Conservation (phyloP, 352 stramenopile species). For the Phytophthora litchii region DNA sequence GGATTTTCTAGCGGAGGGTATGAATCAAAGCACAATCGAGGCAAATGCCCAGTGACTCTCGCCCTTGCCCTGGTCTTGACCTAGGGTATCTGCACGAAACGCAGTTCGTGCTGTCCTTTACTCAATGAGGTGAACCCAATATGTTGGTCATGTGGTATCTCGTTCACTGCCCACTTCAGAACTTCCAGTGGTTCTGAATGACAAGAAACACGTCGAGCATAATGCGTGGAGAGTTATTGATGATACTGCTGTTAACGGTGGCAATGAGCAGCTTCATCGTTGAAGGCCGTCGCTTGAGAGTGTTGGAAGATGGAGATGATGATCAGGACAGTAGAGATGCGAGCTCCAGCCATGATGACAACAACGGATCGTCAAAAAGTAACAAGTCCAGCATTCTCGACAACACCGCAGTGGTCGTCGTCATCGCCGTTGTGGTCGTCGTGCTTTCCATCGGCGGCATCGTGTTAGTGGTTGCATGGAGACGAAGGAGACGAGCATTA, state of each 20-base stretch:
- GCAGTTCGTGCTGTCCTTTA: slow-evolving; percentile 23
- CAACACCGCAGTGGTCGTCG: slow-evolving; percentile 24
- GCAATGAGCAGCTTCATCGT: slow-evolving; percentile 4
- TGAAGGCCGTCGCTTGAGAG: slow-evolving; percentile 9
- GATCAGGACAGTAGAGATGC: slow-evolving; percentile 1
- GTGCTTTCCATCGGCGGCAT: slow-evolving; percentile 16
- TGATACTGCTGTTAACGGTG: slow-evolving; percentile 2
- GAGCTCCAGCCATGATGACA: slow-evolving; percentile 7
- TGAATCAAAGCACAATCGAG: slow-evolving; percentile 14
- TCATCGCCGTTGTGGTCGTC: slow-evolving; percentile 18
- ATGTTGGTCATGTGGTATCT: not conserved
- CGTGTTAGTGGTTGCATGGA: slow-evolving; percentile 24
- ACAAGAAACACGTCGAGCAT: slow-evolving; percentile 13
- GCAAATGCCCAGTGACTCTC: slow-evolving; percentile 4
- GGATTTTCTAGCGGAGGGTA: slow-evolving; percentile 28
- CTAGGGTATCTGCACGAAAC: slow-evolving; percentile 10
- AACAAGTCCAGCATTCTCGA: slow-evolving; percentile 18
- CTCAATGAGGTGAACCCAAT: slow-evolving; percentile 15
- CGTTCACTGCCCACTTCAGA: slow-evolving; percentile 9
- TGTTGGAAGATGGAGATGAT: slow-evolving; percentile 6
- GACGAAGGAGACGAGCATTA: slow-evolving; percentile 19
- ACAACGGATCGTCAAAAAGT: not conserved
- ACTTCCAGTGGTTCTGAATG: slow-evolving; percentile 1
- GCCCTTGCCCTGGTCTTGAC: slow-evolving; percentile 15
- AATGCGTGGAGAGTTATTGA: slow-evolving; percentile 12